Percentiles rank a stretch among this genome's conserved stretches.
phyloP scores from a whole-genome alignment of 306 rosid species.

The Castanea crenata region DNA sequence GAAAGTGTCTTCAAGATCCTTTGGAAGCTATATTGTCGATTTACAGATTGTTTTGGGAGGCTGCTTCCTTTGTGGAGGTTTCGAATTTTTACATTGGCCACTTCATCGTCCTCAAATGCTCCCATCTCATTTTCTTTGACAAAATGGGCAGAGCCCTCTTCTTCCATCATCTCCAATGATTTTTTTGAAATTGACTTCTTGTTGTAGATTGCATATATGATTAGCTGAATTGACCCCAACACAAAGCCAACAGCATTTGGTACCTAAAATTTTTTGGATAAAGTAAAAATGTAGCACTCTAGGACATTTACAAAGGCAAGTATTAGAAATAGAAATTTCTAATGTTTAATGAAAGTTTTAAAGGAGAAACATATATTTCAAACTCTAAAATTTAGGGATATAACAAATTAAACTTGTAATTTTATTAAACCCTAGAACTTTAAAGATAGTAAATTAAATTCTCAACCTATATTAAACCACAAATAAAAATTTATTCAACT shows the following conservation, averaged over 20 bases:
- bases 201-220: conserved; percentile 34
- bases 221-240: conserved; percentile 41
- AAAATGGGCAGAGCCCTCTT: neutral
- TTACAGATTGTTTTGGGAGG: conserved; percentile 37
- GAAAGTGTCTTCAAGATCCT: conserved; percentile 41
- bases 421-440: too few species aligned
- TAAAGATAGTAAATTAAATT: too few species aligned
- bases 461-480: too few species aligned
- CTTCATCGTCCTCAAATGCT: neutral
- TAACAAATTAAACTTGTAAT: too few species aligned
- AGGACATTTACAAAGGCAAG: too few species aligned
- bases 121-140: conserved; percentile 1
- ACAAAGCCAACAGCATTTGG: conserved; percentile 44
- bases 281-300: too few species aligned
- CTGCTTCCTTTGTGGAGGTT: conserved; percentile 31
- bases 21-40: conserved; percentile 13
- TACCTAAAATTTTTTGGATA: conserved; percentile 24
- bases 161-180: conserved; percentile 17
- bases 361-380: too few species aligned
- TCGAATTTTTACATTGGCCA: conserved; percentile 2
- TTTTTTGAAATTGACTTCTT: conserved; percentile 19
- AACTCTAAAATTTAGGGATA: too few species aligned
- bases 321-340: too few species aligned
- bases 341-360: too few species aligned
- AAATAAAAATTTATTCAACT: too few species aligned